Conservation (phyloP, 768 basidiomycete species). For the Lyophyllum atratum region DNA sequence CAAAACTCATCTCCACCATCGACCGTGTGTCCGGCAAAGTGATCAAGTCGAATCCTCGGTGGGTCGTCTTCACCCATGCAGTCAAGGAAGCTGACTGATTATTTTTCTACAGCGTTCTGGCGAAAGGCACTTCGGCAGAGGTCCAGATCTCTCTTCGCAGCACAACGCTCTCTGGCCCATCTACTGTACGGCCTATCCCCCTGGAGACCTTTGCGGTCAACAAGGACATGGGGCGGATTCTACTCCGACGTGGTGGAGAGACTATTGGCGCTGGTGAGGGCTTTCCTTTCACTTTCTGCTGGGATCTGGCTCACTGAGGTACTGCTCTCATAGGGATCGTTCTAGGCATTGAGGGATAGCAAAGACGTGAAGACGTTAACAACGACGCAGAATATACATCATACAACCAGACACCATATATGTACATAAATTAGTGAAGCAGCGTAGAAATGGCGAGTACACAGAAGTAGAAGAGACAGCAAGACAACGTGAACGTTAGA, state of each 20-base stretch:
- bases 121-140: slow-evolving; percentile 84
- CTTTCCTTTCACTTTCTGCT: neutral
- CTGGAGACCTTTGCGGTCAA: slow-evolving; percentile 84
- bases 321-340: slow-evolving; percentile 3
- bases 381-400: neutral
- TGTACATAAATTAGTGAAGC: neutral
- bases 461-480: neutral
- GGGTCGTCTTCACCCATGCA: slow-evolving; percentile 16
- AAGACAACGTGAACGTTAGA: neutral
- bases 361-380: neutral
- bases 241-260: slow-evolving; percentile 88
- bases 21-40: slow-evolving; percentile 79
- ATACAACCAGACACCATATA: neutral
- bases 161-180: slow-evolving; percentile 48
- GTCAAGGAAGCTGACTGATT: neutral
- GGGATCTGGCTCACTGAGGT: neutral
- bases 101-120: slow-evolving; percentile 61
- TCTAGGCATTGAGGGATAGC: slow-evolving; percentile 5
- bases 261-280: slow-evolving; percentile 86
- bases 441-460: neutral
- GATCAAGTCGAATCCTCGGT: slow-evolving; percentile 83
- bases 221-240: slow-evolving; percentile 94
- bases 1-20: slow-evolving; percentile 74
- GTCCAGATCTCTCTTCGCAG: slow-evolving; percentile 79
- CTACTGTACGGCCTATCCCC: slow-evolving; percentile 64